Conservation (phyloP, 2,329 filamentous ascomycete genomes). For the Mollisia scopiformis region DNA sequence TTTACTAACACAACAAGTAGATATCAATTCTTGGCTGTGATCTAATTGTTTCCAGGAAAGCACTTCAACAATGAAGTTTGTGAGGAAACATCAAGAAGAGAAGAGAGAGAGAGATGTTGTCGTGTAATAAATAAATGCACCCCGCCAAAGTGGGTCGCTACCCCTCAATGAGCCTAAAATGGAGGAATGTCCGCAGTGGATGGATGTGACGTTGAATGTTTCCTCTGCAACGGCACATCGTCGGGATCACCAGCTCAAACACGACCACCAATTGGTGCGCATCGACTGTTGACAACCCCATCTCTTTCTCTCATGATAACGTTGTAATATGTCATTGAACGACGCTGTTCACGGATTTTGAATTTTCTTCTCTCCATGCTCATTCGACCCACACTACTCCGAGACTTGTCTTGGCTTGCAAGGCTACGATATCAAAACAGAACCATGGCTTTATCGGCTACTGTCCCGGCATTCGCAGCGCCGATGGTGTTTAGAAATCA, state of each 20-base stretch:
- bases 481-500: constrained; percentile 7
- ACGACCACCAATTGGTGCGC: constrained; percentile 7
- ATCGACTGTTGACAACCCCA: constrained; percentile 4
- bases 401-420: neutral
- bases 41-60: neutral
- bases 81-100: neutral
- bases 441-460: neutral
- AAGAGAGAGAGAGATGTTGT: neutral
- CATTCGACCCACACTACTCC: neutral
- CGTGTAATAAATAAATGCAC: neutral
- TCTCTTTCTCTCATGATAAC: neutral
- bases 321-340: constrained; percentile 2
- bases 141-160: neutral
- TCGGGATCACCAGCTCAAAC: neutral
- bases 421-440: constrained; percentile 1
- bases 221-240: neutral
- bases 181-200: neutral
- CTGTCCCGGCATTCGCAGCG: neutral
- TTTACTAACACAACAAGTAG: neutral
- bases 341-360: neutral
- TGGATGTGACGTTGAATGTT: constrained; percentile 14
- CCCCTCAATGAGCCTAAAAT: constrained; percentile 7
- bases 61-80: neutral
- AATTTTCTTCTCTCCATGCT: neutral
- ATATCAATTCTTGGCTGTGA: neutral